These are phyloP conservation scores for Verticillium dahliae DNA, from an alignment of 2,329 filamentous ascomycete species.

Conservation along the genomic window DNA sequence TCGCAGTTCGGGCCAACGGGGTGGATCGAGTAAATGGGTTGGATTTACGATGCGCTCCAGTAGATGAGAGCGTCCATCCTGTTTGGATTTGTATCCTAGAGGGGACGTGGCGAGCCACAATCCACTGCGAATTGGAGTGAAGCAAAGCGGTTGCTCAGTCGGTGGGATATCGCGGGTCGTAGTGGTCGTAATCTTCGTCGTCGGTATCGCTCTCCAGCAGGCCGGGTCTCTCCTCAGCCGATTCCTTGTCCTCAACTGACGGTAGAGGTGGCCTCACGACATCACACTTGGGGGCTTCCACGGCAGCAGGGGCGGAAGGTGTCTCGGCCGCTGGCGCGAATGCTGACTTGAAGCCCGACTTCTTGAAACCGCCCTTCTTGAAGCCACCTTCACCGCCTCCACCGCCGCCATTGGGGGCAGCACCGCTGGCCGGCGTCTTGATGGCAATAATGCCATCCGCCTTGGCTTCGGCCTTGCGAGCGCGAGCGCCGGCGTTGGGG, in stretches of 20 bases:
- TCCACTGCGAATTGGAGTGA: neutral
- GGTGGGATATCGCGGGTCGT: slow-evolving; percentile 54
- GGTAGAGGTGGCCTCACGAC: neutral
- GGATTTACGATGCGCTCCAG: too few relatives aligned
- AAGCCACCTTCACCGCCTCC: slow-evolving; percentile 37
- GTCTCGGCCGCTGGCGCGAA: slow-evolving; percentile 49
- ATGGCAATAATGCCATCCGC: slow-evolving; percentile 64
- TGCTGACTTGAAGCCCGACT: slow-evolving; percentile 75
- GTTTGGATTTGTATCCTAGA: too few relatives aligned
- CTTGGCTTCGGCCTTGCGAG: slow-evolving; percentile 64
- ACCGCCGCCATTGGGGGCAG: slow-evolving; percentile 2
- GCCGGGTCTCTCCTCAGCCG: neutral
- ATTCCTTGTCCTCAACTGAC: neutral
- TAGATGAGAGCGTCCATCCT: neutral
- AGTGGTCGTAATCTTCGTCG: slow-evolving; percentile 65
- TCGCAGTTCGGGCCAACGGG: slow-evolving; percentile 28
- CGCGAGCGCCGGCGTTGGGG: slow-evolving; percentile 56
- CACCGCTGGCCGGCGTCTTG: slow-evolving; percentile 37
- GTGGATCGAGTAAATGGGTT: neutral
- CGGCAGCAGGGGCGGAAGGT: slow-evolving; percentile 12
- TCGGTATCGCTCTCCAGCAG: slow-evolving; percentile 56
- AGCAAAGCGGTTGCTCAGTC: slow-evolving; percentile 34
- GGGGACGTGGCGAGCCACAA: too few relatives aligned
- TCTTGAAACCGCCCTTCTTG: slow-evolving; percentile 70
- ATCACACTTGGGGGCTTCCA: slow-evolving; percentile 16